Base-by-base conservation (phyloP, 768 basidiomycete genomes). In the Trametopsis cervina region DNA sequence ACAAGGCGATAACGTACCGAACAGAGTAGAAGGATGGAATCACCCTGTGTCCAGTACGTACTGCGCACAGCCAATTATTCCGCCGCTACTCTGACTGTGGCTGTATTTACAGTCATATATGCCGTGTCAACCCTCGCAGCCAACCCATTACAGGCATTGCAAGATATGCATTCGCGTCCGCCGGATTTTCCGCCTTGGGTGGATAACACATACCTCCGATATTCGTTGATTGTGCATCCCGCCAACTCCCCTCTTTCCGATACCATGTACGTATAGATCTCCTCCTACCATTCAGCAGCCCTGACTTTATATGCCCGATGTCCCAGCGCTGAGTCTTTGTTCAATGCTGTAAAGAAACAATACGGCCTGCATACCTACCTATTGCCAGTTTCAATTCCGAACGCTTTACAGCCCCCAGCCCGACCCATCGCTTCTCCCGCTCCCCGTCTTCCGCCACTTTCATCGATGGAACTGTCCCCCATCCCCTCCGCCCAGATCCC, bases 301-400 rank as follows among this genome's bases (percentile, higher is more conserved):
- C 13, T 23, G 37, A 46, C 35, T n/a, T 17, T 42, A 21, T 27
- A 44, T 44, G 15, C 50, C 37, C 38, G n/a, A 13, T 22, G 18
- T 44, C 50, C 11, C 56, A 92, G 89, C 67, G 83, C 85, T 23
- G 74, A 70, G 27, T 86, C 89, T 10, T 72, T 92, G 12, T 85
- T 82, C 63, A 92, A 91, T 56, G 89, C 89, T 1, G 82, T 87
- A 47, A 92, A 88, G 74, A 90, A 87, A 63, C 89, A 90, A 61
- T 86, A 78, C 63, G 89, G 88, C 13, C 67, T 90, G 12, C 81
- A 91, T 59, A 78, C 77, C 43, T 86, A 83, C 62, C 71, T 92
- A 10, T 76, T 92, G 27, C 62, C 77, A 12, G 69, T 92, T 2
- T 61, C 66, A 21, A 66, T 89, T 21, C 85, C 84, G 11, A 74